Conservation (phyloP, 2,329 filamentous ascomycete genomes). For the Pseudogymnoascus sp. region DNA sequence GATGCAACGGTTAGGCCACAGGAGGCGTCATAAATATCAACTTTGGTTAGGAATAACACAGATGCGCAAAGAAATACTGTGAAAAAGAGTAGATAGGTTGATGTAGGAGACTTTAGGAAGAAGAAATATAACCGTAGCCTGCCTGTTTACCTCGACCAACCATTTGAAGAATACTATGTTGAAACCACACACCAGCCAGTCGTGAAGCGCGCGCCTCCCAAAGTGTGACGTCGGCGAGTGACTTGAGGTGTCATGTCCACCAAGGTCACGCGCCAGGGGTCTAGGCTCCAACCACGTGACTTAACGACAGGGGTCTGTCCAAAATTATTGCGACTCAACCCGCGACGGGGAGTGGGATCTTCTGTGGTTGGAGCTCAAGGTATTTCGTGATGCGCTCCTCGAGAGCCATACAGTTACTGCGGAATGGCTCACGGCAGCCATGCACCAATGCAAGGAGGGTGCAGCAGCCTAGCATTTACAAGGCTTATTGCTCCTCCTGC, state of each 20-base stretch:
- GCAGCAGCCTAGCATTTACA: background rate
- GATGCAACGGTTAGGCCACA: background rate
- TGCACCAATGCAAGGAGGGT: background rate
- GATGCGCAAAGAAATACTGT: background rate
- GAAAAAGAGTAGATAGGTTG: background rate
- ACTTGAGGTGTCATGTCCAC: background rate
- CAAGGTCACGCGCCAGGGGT: slow-evolving; percentile 4
- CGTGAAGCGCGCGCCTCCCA: background rate
- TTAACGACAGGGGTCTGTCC: background rate
- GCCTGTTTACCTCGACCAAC: background rate
- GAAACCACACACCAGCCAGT: background rate
- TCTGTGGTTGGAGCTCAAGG: background rate
- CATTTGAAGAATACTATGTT: background rate
- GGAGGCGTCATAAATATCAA: background rate
- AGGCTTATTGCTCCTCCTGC: slow-evolving; percentile 26
- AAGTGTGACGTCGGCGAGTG: background rate
- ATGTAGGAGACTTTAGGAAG: background rate
- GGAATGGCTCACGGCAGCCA: slow-evolving; percentile 9
- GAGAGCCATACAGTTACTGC: slow-evolving; percentile 22
- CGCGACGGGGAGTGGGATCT: background rate
- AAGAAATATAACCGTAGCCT: background rate
- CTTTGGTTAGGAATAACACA: background rate
- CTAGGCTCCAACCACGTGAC: background rate
- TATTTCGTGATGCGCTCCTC: slow-evolving; percentile 24
- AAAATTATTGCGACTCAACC: background rate